phyloP scores from a whole-genome alignment of 495 filamentous ascomycete genomes.

The Hypoxylon lienhwacheense region DNA sequence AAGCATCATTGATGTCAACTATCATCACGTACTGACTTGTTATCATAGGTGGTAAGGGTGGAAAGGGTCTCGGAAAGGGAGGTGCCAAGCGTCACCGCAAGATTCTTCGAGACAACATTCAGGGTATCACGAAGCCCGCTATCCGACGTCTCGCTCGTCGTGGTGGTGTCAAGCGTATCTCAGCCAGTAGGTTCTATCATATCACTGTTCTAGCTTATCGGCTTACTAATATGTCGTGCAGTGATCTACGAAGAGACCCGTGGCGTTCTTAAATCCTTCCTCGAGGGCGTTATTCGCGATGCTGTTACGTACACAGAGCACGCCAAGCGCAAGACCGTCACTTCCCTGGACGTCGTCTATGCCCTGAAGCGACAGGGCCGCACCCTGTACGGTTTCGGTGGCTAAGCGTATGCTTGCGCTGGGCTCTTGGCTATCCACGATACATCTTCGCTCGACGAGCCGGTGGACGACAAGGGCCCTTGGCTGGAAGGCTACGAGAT shows the following conservation, averaged over 20 bases:
- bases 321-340: slow-evolving; percentile 97
- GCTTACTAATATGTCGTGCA: slow-evolving; percentile 25
- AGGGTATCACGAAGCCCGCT: slow-evolving; percentile 99
- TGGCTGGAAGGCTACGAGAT: too few relatives aligned
- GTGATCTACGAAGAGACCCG: slow-evolving; percentile 99
- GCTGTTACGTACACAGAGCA: slow-evolving; percentile 98
- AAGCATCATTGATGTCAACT: not conserved
- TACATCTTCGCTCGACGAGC: slow-evolving; percentile 16
- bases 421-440: slow-evolving; percentile 34
- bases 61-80: slow-evolving; percentile 90
- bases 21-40: not conserved
- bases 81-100: slow-evolving; percentile 95
- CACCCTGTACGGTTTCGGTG: slow-evolving; percentile 96
- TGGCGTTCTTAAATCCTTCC: slow-evolving; percentile 99
- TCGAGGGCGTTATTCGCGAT: slow-evolving; percentile 99
- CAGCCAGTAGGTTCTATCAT: slow-evolving; percentile 66
- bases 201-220: not conserved
- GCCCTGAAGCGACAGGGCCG: slow-evolving; percentile 91
- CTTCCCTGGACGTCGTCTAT: slow-evolving; percentile 91
- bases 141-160: slow-evolving; percentile 99
- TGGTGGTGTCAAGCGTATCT: slow-evolving; percentile 99
- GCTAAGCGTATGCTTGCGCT: slow-evolving; percentile 57
- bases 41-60: slow-evolving; percentile 81
- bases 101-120: slow-evolving; percentile 99
- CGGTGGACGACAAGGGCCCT: not conserved